A percentile compares a stretch with the other conserved stretches of the same genome.
Evolutionary conservation across 768 basidiomycete genomes (phyloP).

Genomic region (Mycena polygramma): DNA sequence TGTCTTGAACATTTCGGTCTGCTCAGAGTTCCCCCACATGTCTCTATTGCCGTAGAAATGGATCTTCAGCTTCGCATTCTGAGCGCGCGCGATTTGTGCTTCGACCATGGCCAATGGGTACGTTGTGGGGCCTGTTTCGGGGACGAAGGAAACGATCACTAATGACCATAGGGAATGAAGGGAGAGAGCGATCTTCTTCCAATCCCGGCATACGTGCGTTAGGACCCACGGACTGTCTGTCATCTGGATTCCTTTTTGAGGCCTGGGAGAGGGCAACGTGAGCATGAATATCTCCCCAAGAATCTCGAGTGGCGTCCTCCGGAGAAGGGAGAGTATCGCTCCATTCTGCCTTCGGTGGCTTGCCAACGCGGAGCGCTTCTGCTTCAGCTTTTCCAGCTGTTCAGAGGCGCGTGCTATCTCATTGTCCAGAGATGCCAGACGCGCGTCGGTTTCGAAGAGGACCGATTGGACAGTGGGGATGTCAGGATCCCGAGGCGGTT

Average conservation of each 20-base stretch:
- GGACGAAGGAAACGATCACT: neutral
- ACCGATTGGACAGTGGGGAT: neutral
- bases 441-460: neutral
- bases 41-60: constrained; percentile 12
- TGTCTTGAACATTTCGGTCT: neutral
- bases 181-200: neutral
- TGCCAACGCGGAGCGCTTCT: neutral
- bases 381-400: neutral
- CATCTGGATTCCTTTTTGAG: neutral
- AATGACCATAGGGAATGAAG: neutral
- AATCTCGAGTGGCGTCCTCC: constrained; percentile 2
- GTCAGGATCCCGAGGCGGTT: constrained; percentile 2
- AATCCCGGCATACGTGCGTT: neutral
- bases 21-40: neutral
- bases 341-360: neutral
- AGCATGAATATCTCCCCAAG: constrained; percentile 15
- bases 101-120: constrained; percentile 3
- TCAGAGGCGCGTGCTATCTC: neutral
- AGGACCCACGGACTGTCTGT: constrained; percentile 14
- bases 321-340: neutral
- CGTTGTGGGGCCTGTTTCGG: neutral
- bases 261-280: neutral
- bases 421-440: neutral
- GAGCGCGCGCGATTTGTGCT: neutral
- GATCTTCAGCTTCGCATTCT: constrained; percentile 6